phyloP scores from a whole-genome alignment of 495 filamentous ascomycete species.

The Parathielavia hyrcaniae region DNA sequence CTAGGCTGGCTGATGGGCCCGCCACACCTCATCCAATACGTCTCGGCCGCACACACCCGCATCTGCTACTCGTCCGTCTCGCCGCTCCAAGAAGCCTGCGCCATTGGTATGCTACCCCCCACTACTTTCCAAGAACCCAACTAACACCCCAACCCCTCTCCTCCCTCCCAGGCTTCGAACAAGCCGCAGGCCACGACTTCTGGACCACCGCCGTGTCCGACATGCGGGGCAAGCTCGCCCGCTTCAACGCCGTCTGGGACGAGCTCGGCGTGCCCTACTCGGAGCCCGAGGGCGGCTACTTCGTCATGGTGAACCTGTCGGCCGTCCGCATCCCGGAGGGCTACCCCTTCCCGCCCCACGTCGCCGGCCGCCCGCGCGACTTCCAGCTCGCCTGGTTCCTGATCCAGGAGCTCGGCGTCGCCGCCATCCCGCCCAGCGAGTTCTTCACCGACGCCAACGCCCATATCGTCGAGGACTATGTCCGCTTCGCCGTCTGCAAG shows the following conservation, averaged over 20 bases:
- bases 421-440: slow-evolving; percentile 92
- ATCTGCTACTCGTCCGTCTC: slow-evolving; percentile 95
- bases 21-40: slow-evolving; percentile 82
- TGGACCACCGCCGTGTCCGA: slow-evolving; percentile 79
- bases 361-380: slow-evolving; percentile 76
- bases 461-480: slow-evolving; percentile 81
- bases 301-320: slow-evolving; percentile 84
- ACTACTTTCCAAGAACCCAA: background rate
- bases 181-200: slow-evolving; percentile 76
- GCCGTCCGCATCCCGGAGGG: slow-evolving; percentile 73
- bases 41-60: slow-evolving; percentile 83
- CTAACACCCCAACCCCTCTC: background rate
- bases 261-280: slow-evolving; percentile 89
- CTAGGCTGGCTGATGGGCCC: slow-evolving; percentile 82
- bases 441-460: slow-evolving; percentile 85
- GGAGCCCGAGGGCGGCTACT: slow-evolving; percentile 92
- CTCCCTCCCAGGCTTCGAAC: slow-evolving; percentile 58
- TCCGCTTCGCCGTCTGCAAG: slow-evolving; percentile 96
- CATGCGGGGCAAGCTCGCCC: slow-evolving; percentile 83
- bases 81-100: slow-evolving; percentile 92
- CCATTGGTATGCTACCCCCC: slow-evolving; percentile 51
- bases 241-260: slow-evolving; percentile 80
- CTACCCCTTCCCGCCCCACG: slow-evolving; percentile 84
- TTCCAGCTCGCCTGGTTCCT: slow-evolving; percentile 94
- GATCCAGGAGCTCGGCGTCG: slow-evolving; percentile 92